A percentile compares a stretch with the other conserved stretches of the same genome.
Conservation (phyloP, 495 filamentous ascomycete species). For the Chaetomidium leptoderma region DNA sequence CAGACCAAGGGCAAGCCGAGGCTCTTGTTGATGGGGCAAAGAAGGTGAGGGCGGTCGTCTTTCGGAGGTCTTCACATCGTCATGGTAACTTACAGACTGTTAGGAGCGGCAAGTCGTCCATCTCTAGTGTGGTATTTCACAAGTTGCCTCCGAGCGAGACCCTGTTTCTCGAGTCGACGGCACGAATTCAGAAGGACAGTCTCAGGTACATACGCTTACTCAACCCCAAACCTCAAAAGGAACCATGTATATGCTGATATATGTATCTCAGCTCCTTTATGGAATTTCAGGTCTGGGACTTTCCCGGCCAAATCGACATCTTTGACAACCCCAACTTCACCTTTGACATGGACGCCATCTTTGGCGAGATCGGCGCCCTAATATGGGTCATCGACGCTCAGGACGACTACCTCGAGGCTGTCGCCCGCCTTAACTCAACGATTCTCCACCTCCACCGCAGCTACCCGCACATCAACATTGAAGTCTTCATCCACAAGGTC, state of each 20-base stretch:
- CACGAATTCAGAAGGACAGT: conserved; percentile 83
- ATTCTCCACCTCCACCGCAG: conserved; percentile 80
- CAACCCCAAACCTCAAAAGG: neutral
- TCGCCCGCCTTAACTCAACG: conserved; percentile 77
- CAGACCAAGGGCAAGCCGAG: conserved; percentile 66
- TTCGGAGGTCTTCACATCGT: neutral
- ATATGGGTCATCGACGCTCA: conserved; percentile 99
- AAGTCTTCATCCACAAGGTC: conserved; percentile 98
- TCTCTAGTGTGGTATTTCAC: conserved; percentile 95
- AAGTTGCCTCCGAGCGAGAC: conserved; percentile 95
- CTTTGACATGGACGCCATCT: conserved; percentile 85
- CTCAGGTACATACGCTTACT: conserved; percentile 69
- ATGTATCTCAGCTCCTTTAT: conserved; percentile 80
- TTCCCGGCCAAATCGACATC: conserved; percentile 89
- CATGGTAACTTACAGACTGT: conserved; percentile 19
- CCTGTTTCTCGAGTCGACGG: conserved; percentile 89
- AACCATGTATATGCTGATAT: conserved; percentile 20
- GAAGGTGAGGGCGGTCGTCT: conserved; percentile 57
- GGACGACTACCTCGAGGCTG: conserved; percentile 90
- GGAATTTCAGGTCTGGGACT: conserved; percentile 98
- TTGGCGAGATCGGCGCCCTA: conserved; percentile 84
- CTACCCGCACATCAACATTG: conserved; percentile 89
- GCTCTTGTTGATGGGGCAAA: conserved; percentile 90
- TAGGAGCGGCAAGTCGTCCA: conserved; percentile 96
- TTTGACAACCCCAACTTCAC: conserved; percentile 61